Conservation (phyloP, 2,329 filamentous ascomycete species). For the Talaromyces sp. region DNA sequence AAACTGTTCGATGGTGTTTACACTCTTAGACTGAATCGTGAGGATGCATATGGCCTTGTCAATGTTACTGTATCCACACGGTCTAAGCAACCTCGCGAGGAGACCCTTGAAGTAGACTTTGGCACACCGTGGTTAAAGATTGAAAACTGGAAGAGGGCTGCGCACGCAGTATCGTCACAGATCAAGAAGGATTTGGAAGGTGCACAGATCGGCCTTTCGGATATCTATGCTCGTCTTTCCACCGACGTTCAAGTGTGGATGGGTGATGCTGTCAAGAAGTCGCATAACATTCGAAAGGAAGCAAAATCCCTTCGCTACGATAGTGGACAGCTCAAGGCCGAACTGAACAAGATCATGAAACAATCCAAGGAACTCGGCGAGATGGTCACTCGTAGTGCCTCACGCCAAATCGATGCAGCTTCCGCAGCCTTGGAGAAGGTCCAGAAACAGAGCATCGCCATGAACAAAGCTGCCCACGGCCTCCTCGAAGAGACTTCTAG, state of each 20-base stretch:
- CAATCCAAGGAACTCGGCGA: constrained; percentile 37
- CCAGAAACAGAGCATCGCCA: constrained; percentile 30
- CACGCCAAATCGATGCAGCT: constrained; percentile 33
- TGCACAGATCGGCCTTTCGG: constrained; percentile 40
- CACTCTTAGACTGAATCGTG: constrained; percentile 50
- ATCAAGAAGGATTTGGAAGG: constrained; percentile 38
- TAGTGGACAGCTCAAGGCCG: constrained; percentile 27
- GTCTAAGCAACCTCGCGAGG: constrained; percentile 36
- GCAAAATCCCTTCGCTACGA: constrained; percentile 29
- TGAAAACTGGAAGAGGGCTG: constrained; percentile 46
- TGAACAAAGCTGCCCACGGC: constrained; percentile 31
- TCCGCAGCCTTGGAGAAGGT: constrained; percentile 29
- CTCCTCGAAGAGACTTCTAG: constrained; percentile 32
- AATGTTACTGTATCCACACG: constrained; percentile 49
- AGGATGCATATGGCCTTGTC: constrained; percentile 50
- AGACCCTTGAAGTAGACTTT: constrained; percentile 43
- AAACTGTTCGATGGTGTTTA: constrained; percentile 56
- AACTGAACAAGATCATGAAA: constrained; percentile 29
- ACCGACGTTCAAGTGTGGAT: constrained; percentile 41
- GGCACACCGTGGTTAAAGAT: constrained; percentile 50
- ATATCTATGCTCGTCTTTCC: constrained; percentile 39
- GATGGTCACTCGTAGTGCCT: constrained; percentile 31
- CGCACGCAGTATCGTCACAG: constrained; percentile 36
- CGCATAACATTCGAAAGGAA: constrained; percentile 35
- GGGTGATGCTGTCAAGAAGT: constrained; percentile 38